Evolutionary conservation across 1,284 basidiomycete species (phyloP).

Genomic region (Grifola frondosa): DNA sequence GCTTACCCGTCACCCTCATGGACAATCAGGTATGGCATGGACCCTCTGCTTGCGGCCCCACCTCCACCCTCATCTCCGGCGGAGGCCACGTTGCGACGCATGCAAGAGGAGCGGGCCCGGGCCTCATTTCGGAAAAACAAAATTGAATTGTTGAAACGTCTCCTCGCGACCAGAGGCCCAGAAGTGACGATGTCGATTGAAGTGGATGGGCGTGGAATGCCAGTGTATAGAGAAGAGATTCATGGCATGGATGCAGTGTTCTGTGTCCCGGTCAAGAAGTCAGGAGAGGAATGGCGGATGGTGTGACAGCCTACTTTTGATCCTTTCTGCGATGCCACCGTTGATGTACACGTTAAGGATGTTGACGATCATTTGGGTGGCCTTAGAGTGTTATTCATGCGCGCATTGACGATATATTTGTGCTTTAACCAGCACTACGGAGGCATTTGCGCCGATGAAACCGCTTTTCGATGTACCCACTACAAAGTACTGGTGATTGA

Average conservation of each 20-base stretch:
- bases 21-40: conserved; percentile 1
- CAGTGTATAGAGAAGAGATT: conserved; percentile 2
- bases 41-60: conserved; percentile 1
- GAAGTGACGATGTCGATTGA: background rate
- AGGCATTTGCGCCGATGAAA: too few relatives aligned
- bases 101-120: background rate
- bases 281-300: conserved; percentile 2
- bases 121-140: background rate
- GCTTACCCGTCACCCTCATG: background rate
- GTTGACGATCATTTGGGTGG: too few relatives aligned
- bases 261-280: conserved; percentile 5
- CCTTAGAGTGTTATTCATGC: too few relatives aligned
- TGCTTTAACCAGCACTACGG: too few relatives aligned
- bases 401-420: too few relatives aligned
- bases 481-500: too few relatives aligned
- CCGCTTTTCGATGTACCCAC: too few relatives aligned
- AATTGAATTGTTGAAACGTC: background rate
- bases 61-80: background rate
- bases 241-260: conserved; percentile 6
- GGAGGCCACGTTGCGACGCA: background rate
- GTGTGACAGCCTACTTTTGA: too few relatives aligned
- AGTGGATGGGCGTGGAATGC: background rate
- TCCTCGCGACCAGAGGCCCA: background rate
- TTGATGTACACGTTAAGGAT: too few relatives aligned
- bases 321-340: too few relatives aligned